Evolutionary conservation across 208 protist genomes (phyloP), one percentile per base, ranked within the genome.

Genomic region (Endotrypanum monterogeii): DNA sequence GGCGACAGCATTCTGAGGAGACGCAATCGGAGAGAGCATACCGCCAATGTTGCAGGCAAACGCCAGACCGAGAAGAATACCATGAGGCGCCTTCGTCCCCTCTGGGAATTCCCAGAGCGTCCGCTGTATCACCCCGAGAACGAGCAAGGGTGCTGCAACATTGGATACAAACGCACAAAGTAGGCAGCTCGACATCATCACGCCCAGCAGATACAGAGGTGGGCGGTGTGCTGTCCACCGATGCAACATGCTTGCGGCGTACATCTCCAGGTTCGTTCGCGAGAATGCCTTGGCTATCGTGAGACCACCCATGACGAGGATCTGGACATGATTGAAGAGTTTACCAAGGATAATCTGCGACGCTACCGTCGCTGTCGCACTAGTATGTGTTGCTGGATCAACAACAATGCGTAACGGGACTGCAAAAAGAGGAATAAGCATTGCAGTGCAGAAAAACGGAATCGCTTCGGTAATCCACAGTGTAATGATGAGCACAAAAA

Each of bases 41-140:
- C 96, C 96, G n/a, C 95, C 96, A 46, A 98, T 79, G 79, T 98
- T 98, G 82, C 96, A 98, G 20, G 94, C 85, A 73, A 98, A 96
- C 56, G 96, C 96, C 18, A 98, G 80, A n/a, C 90, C 93, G 52
- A 98, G 88, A 23, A 98, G 84, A 56, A 98, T 90, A 30, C 88
- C 91, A 54, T 97, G 89, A 16, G 90, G 87, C 18, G 91, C 96
- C 51, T 83, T 86, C 37, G 87, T 95, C 37, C 84, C 87, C 67
- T 91, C 81, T 0, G 91, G 95, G 56, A 98, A 91, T 77, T 96
- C 90, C 87, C 92, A 94, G 32, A 98, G 71, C 8, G 94, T 93
- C 16, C 85, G 87, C 78, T 93, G 90, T 78, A 97, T 87, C 7
- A 97, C 91, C 65, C 94, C 89, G 28, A 98, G 80, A 61, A 94